Evolutionary conservation across 305 asterid species (phyloP).

Genomic region (Solanum hybrid): DNA sequence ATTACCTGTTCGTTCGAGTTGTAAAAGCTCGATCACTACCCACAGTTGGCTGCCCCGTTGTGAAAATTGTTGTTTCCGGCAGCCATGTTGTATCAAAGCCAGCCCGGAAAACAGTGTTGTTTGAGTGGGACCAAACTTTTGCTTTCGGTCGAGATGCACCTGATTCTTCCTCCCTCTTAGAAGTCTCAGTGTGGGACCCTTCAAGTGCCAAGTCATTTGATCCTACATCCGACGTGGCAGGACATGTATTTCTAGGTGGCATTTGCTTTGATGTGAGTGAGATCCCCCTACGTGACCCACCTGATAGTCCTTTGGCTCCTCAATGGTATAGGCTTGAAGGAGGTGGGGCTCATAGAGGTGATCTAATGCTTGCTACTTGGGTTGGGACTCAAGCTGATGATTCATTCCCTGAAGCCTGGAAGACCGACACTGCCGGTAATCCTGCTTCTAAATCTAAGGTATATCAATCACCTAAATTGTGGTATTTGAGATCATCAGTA

Average conservation of each 20-base stretch:
- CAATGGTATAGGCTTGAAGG: too few relatives aligned
- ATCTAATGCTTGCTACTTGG: too few relatives aligned
- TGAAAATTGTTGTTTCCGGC: slow-evolving; percentile 56
- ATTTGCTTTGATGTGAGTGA: too few relatives aligned
- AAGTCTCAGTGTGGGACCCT: slow-evolving; percentile 48
- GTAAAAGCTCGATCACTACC: slow-evolving; percentile 76
- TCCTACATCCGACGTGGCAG: slow-evolving; percentile 5
- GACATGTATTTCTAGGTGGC: too few relatives aligned
- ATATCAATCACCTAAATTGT: slow-evolving; percentile 76
- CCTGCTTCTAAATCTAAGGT: slow-evolving; percentile 56
- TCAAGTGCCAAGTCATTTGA: slow-evolving; percentile 10
- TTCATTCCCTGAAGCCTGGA: slow-evolving; percentile 40
- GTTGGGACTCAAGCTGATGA: too few relatives aligned
- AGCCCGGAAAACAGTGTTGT: slow-evolving; percentile 48
- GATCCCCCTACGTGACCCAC: too few relatives aligned
- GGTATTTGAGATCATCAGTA: slow-evolving; percentile 68
- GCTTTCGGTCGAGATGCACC: slow-evolving; percentile 56
- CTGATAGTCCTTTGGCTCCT: too few relatives aligned
- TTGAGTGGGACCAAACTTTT: slow-evolving; percentile 82
- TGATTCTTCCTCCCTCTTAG: slow-evolving; percentile 58
- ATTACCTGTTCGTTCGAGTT: slow-evolving; percentile 64
- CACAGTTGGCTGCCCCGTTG: slow-evolving; percentile 58
- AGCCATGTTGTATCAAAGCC: slow-evolving; percentile 58
- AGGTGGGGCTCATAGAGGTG: too few relatives aligned
- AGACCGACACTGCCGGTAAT: slow-evolving; percentile 53